Base-by-base conservation (phyloP, 768 basidiomycete species). In the Russula lepida region DNA sequence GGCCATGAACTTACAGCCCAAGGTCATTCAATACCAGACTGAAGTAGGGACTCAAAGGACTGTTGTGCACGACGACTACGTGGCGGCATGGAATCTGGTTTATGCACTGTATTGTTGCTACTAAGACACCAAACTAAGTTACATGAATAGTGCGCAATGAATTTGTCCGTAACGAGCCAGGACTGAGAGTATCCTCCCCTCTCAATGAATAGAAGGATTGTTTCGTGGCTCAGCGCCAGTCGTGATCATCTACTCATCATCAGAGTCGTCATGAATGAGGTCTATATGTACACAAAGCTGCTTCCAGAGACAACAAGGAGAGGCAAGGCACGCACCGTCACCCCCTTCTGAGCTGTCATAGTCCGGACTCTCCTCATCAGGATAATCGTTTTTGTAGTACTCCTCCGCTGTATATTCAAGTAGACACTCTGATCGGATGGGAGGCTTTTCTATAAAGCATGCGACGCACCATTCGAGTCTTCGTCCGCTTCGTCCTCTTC, bases 371-470 rank as follows among this genome's bases (percentile, higher is more conserved):
- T 84, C 83, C 52, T 85, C 89, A 28, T 89, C 88, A 6, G 89
- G 89, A 66, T 92, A 92, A 68, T 92, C 89, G 61, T 92, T 92
- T 67, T 82, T 88, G 72, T 89, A 90, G 68, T 85, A 89, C 64
- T 89, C 88, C 71, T 92, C 89, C 19, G 85, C 89, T 90, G 66
- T 6, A 55, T 8, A 55, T 37, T 12, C 9, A 44, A 33, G 28
- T 17, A 21, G 8, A n/a, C 41, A 43, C 12, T 25, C 15, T 13
- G 35, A 49, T 56, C 32, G 25, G 49, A 46, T 6, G 39, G 37
- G 39, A 46, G 4, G 17, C 19, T 9, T 11, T 44, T 47, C 13
- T 5, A 21, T 12, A 6, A 2, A 15, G 23, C 21, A 63, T 48
- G 37, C 30, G 11, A 70, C 73, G 41, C 48, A 88, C 89, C 87